Conservation (phyloP, 495 filamentous ascomycete species). For the Alectoria sarmentosa region DNA sequence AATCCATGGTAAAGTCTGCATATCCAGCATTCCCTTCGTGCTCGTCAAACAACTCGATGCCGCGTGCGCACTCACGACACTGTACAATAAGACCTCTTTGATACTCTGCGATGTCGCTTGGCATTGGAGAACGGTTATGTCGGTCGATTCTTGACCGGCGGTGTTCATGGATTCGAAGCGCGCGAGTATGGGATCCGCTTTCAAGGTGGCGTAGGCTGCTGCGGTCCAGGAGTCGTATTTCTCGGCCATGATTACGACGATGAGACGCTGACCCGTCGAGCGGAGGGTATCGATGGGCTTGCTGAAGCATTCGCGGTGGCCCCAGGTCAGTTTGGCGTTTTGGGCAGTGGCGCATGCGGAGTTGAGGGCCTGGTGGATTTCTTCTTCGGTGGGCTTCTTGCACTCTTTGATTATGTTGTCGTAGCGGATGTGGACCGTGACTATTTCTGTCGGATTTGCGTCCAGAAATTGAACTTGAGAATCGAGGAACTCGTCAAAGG, state of each 20-base stretch:
- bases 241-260: slow-evolving; percentile 39
- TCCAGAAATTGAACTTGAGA: slow-evolving; percentile 40
- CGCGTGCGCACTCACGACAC: slow-evolving; percentile 36
- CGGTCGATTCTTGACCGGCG: slow-evolving; percentile 33
- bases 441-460: slow-evolving; percentile 40
- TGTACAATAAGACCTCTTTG: slow-evolving; percentile 39
- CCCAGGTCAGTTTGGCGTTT: slow-evolving; percentile 6
- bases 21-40: slow-evolving; percentile 2
- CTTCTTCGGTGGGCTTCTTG: slow-evolving; percentile 36
- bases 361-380: slow-evolving; percentile 35
- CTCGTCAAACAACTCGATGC: not conserved
- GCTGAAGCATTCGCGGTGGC: slow-evolving; percentile 13
- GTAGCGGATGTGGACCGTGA: slow-evolving; percentile 47
- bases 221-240: slow-evolving; percentile 47
- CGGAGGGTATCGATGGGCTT: slow-evolving; percentile 38
- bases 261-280: slow-evolving; percentile 38
- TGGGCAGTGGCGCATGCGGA: slow-evolving; percentile 26
- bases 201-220: slow-evolving; percentile 43
- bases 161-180: slow-evolving; percentile 35
- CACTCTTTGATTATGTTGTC: slow-evolving; percentile 46
- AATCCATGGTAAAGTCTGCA: slow-evolving; percentile 1
- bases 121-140: slow-evolving; percentile 46
- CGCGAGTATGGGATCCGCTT: slow-evolving; percentile 40
- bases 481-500: slow-evolving; percentile 41
- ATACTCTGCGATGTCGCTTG: slow-evolving; percentile 50